Evolutionary conservation across 371 early-diverging fungal genomes (phyloP), one percentile per base, ranked within the genome.

Genomic region (Phascolomyces articulosus): DNA sequence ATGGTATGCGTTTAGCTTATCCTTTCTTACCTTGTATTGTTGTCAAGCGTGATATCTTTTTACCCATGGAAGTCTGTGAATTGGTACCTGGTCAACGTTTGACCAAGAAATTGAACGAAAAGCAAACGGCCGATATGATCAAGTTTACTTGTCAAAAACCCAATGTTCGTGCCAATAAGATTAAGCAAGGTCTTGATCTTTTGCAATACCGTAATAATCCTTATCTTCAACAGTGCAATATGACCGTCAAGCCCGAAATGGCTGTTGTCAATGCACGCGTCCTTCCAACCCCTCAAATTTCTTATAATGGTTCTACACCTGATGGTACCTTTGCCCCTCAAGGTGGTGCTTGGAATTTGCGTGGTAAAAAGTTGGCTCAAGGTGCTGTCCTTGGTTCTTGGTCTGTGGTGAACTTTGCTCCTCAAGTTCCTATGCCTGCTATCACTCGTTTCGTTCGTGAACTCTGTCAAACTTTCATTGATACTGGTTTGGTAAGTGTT

Each of bases 41-140:
- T 34, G 93, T 93, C 20, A 71, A 75, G 24, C 75, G 79, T 2
- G 69, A 77, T 21, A 70, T 80, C 23, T 85, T 80, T 62, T 73
- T 98, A 29, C 97, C 98, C 28, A 85, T 97, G 81, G 97, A 98
- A 76, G 85, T 95, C 29, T 96, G 97, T 76, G 83, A 86, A 27
- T 75, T 97, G 20, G 72, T 88, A 29, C 83, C 85, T 48, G 94
- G 93, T 47, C 96, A 95, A 78, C 86, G 93, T 27, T 86, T 85
- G 68, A 71, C 80, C 60, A 82, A 91, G 68, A 93, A 93, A 72
- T 75, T 95, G 21, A 89, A 91, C 67, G 94, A 93, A 48, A 81
- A 78, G 31, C 91, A 96, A 82, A 96, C 96, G 0, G 90, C 94
- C 0, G 93, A 95, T 58, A 95, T 96, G 94, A 95, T 97, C 75